Conservation (phyloP, 2,329 filamentous ascomycete genomes). For the Drechslerella dactyloides region DNA sequence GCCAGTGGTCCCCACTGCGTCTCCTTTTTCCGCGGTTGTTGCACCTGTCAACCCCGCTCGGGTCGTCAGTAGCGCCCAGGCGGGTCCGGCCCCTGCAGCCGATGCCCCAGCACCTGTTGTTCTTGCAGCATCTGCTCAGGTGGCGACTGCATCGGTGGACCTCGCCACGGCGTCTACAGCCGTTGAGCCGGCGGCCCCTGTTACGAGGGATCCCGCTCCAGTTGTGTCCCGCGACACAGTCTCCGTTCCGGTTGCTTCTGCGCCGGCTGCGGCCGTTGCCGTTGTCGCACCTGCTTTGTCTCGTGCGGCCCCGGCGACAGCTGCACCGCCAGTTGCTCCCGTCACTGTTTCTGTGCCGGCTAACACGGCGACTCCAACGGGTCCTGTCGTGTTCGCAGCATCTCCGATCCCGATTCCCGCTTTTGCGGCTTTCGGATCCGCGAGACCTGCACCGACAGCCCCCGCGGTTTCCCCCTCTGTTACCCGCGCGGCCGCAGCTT, state of each 20-base stretch:
- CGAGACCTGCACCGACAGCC: neutral
- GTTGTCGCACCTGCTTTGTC: neutral
- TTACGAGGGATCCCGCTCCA: neutral
- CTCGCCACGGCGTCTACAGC: neutral
- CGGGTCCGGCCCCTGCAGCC: too few species aligned
- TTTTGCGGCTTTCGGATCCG: neutral
- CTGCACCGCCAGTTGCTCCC: neutral
- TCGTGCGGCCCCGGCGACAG: slow-evolving; percentile 1
- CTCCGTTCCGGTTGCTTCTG: neutral
- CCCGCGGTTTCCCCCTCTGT: neutral
- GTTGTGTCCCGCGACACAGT: neutral
- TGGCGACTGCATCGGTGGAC: neutral
- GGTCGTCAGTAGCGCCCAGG: neutral
- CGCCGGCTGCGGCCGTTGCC: neutral
- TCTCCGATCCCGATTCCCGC: neutral
- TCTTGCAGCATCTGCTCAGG: neutral
- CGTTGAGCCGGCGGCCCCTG: neutral
- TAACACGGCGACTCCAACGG: neutral
- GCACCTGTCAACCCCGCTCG: neutral
- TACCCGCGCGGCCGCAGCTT: neutral
- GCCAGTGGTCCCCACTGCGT: neutral
- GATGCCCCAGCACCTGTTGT: neutral
- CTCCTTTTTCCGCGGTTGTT: neutral
- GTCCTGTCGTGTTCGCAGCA: neutral
- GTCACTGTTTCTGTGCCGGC: neutral